Evolutionary conservation across 305 asterid genomes (phyloP).

Genomic region (Fraxinus angustifolia): DNA sequence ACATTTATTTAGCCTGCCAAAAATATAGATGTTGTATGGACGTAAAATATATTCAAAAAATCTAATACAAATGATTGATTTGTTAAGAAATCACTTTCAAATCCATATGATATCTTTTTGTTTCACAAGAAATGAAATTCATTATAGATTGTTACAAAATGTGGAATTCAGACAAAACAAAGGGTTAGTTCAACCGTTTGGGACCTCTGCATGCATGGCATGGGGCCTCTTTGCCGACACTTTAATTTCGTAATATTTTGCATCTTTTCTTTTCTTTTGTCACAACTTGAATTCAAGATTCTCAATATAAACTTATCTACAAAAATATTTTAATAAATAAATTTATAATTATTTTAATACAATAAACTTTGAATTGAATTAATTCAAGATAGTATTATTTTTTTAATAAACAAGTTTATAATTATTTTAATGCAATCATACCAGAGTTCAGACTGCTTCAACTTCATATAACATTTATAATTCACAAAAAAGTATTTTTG

Average conservation of each 20-base stretch:
- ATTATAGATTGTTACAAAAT: conserved; percentile 1
- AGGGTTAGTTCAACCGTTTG: conserved; percentile 5
- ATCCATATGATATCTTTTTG: conserved; percentile 15
- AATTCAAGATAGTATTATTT: background rate
- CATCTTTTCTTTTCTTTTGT: background rate
- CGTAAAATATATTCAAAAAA: no score
- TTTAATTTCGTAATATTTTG: background rate
- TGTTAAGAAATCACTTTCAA: conserved; percentile 42
- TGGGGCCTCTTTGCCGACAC: conserved; percentile 38
- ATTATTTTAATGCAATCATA: no score
- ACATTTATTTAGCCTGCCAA: no score
- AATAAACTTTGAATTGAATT: no score
- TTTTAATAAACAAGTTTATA: no score
- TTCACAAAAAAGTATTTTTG: no score
- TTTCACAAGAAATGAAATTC: conserved; percentile 24
- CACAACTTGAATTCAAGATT: no score
- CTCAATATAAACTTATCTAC: background rate
- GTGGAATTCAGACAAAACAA: conserved; percentile 22
- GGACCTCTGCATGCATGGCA: background rate
- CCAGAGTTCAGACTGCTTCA: background rate
- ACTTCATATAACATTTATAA: background rate
- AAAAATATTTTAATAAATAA: no score
- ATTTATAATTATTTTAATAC: no score
- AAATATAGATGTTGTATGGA: no score
- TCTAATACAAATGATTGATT: conserved; percentile 26